Base-by-base conservation (phyloP, 768 basidiomycete genomes). In the Sarcodon aspratus region DNA sequence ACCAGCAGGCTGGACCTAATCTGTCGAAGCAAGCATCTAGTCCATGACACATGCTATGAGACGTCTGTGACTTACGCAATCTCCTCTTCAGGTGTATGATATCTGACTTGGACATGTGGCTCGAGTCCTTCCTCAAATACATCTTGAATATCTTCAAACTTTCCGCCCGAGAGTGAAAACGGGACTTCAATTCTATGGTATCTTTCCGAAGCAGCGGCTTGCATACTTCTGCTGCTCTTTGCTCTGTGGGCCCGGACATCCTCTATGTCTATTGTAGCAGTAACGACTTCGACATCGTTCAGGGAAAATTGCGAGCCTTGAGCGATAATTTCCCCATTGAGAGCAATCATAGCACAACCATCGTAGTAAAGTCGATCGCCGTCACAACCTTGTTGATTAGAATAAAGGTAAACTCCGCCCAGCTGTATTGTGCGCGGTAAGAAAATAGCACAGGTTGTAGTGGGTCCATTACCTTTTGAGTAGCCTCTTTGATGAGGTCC, bases 351-450 rank as follows among this genome's bases (percentile, higher is more conserved):
- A 33, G 91, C 85, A 54, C 90, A 96, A 32, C 96, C 96, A 56
- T 99, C 96, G 61, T 97, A 99, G 71, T 98, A 99, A 0, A 98
- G 73, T 32, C 96, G 79, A 62, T 99, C 96, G 1, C 96, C 96
- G 58, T 99, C 96, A 60, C 96, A 99, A 6, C 96, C 96, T 70
- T 96, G 95, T 59, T 99, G 96, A 61, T 99, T 99, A 8, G 96
- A 91, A 58, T 99, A 99, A 7, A 99, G 76, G 66, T 99, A 99
- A 47, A 97, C 80, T 2, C 96, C 96, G 9, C 96, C 96, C 34
- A 94, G 77, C 95, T 97, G 55, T 7, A 36, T 35, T 9, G 1
- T 21, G 3, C 9, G 4, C 36, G 7, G 46, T 31, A 10, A 33
- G 36, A 33, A n/a, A 18, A 13, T 3, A 15, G 42, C 42, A 48